Conservation (phyloP, 2,329 filamentous ascomycete genomes). For the Dothidotthia symphoricarpi region DNA sequence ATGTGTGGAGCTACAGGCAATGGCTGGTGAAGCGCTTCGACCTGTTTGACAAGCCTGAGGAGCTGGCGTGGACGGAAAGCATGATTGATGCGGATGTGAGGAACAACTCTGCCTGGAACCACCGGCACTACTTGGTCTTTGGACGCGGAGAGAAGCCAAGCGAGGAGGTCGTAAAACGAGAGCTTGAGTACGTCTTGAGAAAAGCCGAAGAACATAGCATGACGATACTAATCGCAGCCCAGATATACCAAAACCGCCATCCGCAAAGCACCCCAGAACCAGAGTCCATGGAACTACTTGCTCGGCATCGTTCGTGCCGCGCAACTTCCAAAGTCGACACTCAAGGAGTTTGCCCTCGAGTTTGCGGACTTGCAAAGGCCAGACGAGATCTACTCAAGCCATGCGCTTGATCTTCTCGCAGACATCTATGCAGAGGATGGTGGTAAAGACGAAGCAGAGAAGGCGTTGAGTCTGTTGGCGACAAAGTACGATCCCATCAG, state of each 20-base stretch:
- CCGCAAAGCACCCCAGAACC: slow-evolving; percentile 81
- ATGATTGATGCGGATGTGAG: slow-evolving; percentile 78
- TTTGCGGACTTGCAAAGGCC: slow-evolving; percentile 53
- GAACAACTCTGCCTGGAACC: slow-evolving; percentile 98
- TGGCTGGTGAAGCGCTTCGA: slow-evolving; percentile 66
- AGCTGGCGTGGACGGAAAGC: slow-evolving; percentile 69
- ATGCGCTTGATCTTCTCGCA: slow-evolving; percentile 69
- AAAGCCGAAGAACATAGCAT: too few species aligned
- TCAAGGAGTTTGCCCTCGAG: slow-evolving; percentile 55
- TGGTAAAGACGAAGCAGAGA: slow-evolving; percentile 61
- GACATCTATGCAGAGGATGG: slow-evolving; percentile 61
- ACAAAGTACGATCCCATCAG: slow-evolving; percentile 89
- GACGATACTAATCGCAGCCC: slow-evolving; percentile 17
- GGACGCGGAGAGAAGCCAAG: slow-evolving; percentile 46
- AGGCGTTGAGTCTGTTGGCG: slow-evolving; percentile 70
- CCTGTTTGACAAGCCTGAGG: slow-evolving; percentile 54
- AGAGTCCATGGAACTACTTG: slow-evolving; percentile 91
- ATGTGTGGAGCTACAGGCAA: slow-evolving; percentile 95
- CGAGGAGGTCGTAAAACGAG: slow-evolving; percentile 65
- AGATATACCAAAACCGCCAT: slow-evolving; percentile 68
- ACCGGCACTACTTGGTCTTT: slow-evolving; percentile 93
- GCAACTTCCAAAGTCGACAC: slow-evolving; percentile 49
- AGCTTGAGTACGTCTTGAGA: slow-evolving; percentile 60
- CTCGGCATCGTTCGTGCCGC: slow-evolving; percentile 71
- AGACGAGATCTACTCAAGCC: slow-evolving; percentile 58